Percentiles rank a stretch among this genome's conserved stretches.
These are phyloP conservation scores for Euphorbia peplus DNA, from an alignment of 345 rosid species.

Conservation along the genomic window DNA sequence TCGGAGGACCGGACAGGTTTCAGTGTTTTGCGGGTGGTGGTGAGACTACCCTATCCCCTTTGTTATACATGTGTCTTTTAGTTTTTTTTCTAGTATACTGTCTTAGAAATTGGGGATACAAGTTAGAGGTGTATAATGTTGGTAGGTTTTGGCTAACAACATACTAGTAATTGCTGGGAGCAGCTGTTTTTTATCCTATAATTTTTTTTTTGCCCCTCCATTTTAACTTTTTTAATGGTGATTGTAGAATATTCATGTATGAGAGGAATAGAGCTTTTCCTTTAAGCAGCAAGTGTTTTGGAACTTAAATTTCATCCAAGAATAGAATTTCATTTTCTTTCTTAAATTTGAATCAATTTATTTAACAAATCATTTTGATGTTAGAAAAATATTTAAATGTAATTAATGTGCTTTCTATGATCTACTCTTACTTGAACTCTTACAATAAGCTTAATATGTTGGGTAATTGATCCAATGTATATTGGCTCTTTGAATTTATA, in stretches of 20 bases:
- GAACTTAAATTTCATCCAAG: too few relatives aligned
- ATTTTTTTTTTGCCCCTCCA: background rate
- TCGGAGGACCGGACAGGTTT: slow-evolving; percentile 10
- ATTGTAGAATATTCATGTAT: slow-evolving; percentile 37
- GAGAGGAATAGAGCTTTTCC: slow-evolving; percentile 23
- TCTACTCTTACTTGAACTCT: too few relatives aligned
- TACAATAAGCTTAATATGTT: too few relatives aligned
- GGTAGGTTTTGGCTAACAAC: slow-evolving; percentile 33
- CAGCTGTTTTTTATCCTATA: slow-evolving; percentile 2
- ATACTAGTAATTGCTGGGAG: slow-evolving; percentile 28
- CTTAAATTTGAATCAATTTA: too few relatives aligned
- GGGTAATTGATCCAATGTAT: too few relatives aligned
- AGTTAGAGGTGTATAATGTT: slow-evolving; percentile 32
- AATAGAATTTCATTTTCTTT: too few relatives aligned
- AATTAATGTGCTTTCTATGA: too few relatives aligned
- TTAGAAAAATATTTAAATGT: too few relatives aligned
- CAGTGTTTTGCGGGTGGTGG: slow-evolving; percentile 20
- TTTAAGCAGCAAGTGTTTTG: background rate
- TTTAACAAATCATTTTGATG: too few relatives aligned
- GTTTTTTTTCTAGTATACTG: slow-evolving; percentile 18
- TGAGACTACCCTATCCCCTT: slow-evolving; percentile 20
- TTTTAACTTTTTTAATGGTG: slow-evolving; percentile 22
- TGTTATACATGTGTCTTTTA: slow-evolving; percentile 8
- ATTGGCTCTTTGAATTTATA: too few relatives aligned
- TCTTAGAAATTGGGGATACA: slow-evolving; percentile 33